Base-by-base conservation (phyloP, 2,329 filamentous ascomycete species). In the Fusarium sp. region DNA sequence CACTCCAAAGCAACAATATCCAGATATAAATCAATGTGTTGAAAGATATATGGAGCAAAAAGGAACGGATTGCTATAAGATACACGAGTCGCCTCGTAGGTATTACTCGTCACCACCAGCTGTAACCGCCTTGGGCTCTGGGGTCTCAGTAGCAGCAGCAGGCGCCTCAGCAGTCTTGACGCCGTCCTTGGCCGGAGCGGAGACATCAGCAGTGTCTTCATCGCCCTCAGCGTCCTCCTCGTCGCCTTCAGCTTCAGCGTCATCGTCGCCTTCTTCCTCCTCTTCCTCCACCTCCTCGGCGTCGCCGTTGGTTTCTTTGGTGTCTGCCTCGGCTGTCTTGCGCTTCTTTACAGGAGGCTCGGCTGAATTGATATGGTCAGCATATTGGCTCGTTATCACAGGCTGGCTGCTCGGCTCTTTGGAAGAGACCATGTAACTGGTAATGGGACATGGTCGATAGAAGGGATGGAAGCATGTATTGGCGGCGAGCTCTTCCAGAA, bases 341-440 rank as follows among this genome's bases (percentile, higher is more conserved):
- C 82, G 83, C 81, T 86, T 87, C 82, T 88, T 88, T 63, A 83
- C 83, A 41, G 86, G 86, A 59, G 70, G 70, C 55, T 73, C 70
- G 55, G 33, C 70, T 73, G 27, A 11, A 29, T 12, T 11, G 5
- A 37, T 12, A 27, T 19, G 2, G 41, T 73, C 33, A 73, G 70
- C 25, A 33, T 49, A n/a, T 48, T 39, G 23, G 15, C 31, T 31
- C 46, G 21, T 4, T n/a, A 25, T 21, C 23, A 25, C 15, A 42
- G 4, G 6, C 27, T 18, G 31, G 3, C n/a, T 16, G 10, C 16
- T 1, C 19, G 27, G 33, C 16, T 21, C 25, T 44, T 44, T 19
- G n/a, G 11, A n/a, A 27, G 19, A n/a, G 33, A 10, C 15, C 5
- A 12, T 14, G 23, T 27, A 9, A 41, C 19, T 23, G 38, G 7